These are phyloP conservation scores for Hymenoscyphus occultus DNA, from an alignment of 2,329 filamentous ascomycete genomes.

Conservation along the genomic window DNA sequence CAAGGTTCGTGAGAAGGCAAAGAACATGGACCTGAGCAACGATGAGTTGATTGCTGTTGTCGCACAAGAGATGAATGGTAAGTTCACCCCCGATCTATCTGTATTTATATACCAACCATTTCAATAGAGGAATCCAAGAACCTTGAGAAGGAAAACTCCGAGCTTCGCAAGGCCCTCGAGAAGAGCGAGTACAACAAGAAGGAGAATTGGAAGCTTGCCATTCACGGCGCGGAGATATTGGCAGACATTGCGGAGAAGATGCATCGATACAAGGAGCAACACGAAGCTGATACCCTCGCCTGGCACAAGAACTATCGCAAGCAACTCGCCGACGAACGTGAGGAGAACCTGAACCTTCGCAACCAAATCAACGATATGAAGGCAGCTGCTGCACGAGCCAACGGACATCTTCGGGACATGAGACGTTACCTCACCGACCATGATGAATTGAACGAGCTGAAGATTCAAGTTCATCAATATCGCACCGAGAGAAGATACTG, in stretches of 20 bases:
- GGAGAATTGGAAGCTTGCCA: conserved; percentile 55
- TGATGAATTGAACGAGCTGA: conserved; percentile 50
- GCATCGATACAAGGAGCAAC: conserved; percentile 63
- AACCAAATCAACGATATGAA: conserved; percentile 68
- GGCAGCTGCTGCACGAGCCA: conserved; percentile 55
- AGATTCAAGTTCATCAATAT: conserved; percentile 50
- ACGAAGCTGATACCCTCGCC: conserved; percentile 57
- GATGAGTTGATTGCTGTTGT: conserved; percentile 56
- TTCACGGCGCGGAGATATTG: conserved; percentile 55
- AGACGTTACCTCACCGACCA: conserved; percentile 56
- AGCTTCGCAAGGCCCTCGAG: conserved; percentile 60
- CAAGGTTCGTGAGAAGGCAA: conserved; percentile 56
- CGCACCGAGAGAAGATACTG: conserved; percentile 62
- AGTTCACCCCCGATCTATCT: conserved; percentile 17
- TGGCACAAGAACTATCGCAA: conserved; percentile 66
- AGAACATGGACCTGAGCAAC: conserved; percentile 51
- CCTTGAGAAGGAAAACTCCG: conserved; percentile 58
- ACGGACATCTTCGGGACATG: conserved; percentile 56
- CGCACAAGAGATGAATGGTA: conserved; percentile 56
- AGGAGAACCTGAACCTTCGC: conserved; percentile 60
- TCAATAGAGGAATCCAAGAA: conserved; percentile 54
- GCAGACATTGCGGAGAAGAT: conserved; percentile 59
- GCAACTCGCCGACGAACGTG: conserved; percentile 62
- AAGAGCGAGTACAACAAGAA: conserved; percentile 58
- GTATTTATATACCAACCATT: conserved; percentile 15